phyloP scores from a whole-genome alignment of 257 asterid species.

The Fraxinus americana region DNA sequence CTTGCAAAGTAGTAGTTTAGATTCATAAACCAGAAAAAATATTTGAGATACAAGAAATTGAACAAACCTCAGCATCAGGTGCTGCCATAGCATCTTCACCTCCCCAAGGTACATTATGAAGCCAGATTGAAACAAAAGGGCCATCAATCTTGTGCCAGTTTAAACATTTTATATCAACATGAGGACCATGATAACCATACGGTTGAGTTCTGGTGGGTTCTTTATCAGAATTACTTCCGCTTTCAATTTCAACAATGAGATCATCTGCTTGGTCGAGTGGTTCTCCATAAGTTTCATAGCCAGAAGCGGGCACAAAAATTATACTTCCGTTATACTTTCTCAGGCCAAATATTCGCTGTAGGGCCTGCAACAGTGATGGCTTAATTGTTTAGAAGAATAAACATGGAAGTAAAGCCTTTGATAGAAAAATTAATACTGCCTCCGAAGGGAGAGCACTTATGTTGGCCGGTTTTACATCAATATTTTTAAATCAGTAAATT shows the following conservation, averaged over 20 bases:
- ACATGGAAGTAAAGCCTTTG: neutral
- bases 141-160: slow-evolving; percentile 86
- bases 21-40: neutral
- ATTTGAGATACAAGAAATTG: neutral
- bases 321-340: slow-evolving; percentile 82
- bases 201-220: slow-evolving; percentile 24
- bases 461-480: neutral
- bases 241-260: slow-evolving; percentile 33
- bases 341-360: slow-evolving; percentile 67
- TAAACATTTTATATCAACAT: slow-evolving; percentile 51
- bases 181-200: slow-evolving; percentile 69
- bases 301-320: slow-evolving; percentile 79
- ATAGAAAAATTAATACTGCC: slow-evolving; percentile 1
- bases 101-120: slow-evolving; percentile 98
- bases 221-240: slow-evolving; percentile 30
- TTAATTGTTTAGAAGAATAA: slow-evolving; percentile 15
- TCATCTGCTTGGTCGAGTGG: slow-evolving; percentile 47
- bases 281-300: slow-evolving; percentile 66
- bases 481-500: neutral
- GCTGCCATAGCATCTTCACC: slow-evolving; percentile 88
- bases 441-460: slow-evolving; percentile 6
- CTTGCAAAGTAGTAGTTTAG: neutral
- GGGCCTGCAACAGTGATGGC: slow-evolving; percentile 56
- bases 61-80: slow-evolving; percentile 84
- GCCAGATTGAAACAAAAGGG: slow-evolving; percentile 94